These are phyloP conservation scores for Trichophyton benhamiae DNA, from an alignment of 2,329 filamentous ascomycete genomes.

Conservation along the genomic window DNA sequence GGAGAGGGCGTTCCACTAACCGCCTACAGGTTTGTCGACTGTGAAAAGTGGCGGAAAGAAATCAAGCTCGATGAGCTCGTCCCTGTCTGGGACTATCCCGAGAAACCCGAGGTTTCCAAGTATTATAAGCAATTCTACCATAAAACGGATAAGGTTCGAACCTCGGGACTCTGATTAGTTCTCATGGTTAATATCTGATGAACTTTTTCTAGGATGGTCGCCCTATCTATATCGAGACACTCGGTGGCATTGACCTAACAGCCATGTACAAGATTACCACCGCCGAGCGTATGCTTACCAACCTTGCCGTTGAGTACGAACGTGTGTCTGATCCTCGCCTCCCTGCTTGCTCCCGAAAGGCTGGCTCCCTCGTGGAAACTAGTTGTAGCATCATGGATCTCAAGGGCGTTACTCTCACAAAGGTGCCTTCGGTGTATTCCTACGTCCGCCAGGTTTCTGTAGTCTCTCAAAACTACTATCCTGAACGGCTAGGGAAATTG, in stretches of 20 bases:
- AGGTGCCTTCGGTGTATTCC: not conserved
- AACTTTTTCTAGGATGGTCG: not conserved
- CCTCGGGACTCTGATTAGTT: not conserved
- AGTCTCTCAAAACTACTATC: not conserved
- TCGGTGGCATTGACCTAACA: not conserved
- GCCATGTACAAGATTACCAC: not conserved
- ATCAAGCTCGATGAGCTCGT: not conserved
- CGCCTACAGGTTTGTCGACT: not conserved
- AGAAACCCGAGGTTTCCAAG: not conserved
- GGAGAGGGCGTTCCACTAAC: not conserved
- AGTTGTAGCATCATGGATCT: not conserved
- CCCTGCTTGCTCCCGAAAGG: not conserved
- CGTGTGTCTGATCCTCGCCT: not conserved
- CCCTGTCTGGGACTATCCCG: not conserved
- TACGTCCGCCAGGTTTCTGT: not conserved
- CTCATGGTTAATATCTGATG: not conserved
- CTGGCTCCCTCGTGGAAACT: not conserved
- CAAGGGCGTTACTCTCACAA: not conserved
- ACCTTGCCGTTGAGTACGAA: not conserved
- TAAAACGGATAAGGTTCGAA: not conserved
- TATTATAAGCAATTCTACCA: not conserved
- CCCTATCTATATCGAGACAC: not conserved
- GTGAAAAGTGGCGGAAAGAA: not conserved
- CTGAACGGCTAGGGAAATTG: not conserved
- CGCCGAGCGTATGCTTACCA: not conserved